Evolutionary conservation across 164 flowering plant genomes (phyloP), one percentile per base, ranked within the genome.

Genomic region (Buxus sempervirens): DNA sequence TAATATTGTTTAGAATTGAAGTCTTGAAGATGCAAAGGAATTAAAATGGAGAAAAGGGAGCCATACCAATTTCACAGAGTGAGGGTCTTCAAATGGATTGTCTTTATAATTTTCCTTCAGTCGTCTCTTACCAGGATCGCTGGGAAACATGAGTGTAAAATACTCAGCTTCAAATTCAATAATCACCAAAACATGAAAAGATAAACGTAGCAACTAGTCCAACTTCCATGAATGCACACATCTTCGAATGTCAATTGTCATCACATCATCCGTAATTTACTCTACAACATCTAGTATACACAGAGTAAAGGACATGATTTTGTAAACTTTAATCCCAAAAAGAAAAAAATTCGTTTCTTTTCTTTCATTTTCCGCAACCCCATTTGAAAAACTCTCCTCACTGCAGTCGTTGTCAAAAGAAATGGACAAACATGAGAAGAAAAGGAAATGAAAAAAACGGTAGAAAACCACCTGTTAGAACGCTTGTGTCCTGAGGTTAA

Each of bases 401-500:
- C n/a, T n/a, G n/a, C n/a, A n/a, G n/a, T n/a, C n/a, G n/a, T n/a
- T n/a, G n/a, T n/a, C n/a, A 45, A 45, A 15, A 1, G 51, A 45
- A 45, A 45, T 45, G n/a, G n/a, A n/a, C n/a, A 45, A 45, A 15
- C 5, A 45, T 1, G 1, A 45, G 18, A 45, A 45, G 18, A 10
- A 45, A 10, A 32, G 7, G 38, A 32, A 32, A 32, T 32, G 38
- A 22, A 36, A 27, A 15, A 32, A 26, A 51, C 55, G 23, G n/a
- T 32, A 32, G 62, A 51, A 61, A 42, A 62, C 54, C 67, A 81
- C 85, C 89, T 85, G 64, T 75, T 70, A 38, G 85, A 83, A n/a
- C 77, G 84, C 69, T 73, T 79, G 73, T 86, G 85, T 32, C 65
- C 70, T 75, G 88, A 68, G 66, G 65, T 60, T 58, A 22, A 66